Evolutionary conservation across 2,329 filamentous ascomycete species (phyloP).

Genomic region (Xylariales sp.): DNA sequence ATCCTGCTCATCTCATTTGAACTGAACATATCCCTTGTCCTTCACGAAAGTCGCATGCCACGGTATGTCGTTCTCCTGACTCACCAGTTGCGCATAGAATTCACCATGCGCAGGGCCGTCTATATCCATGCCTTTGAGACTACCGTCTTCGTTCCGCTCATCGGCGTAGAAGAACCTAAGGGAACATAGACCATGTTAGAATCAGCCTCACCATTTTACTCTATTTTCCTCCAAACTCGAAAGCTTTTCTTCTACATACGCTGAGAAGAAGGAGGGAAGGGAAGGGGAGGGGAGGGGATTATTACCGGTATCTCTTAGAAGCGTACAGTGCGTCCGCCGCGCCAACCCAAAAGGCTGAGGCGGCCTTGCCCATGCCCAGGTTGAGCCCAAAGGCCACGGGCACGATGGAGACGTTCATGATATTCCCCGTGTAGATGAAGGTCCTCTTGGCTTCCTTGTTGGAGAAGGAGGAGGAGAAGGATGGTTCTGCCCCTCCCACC

Average conservation of each 20-base stretch:
- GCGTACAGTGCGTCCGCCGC: conserved; percentile 25
- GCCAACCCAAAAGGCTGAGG: conserved; percentile 30
- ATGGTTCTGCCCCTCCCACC: no score
- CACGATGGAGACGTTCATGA: conserved; percentile 23
- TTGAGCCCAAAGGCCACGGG: conserved; percentile 23
- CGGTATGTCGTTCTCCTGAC: conserved; percentile 19
- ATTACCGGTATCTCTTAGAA: conserved; percentile 26
- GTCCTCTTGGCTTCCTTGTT: conserved; percentile 25
- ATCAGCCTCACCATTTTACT: no score
- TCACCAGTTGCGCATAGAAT: conserved; percentile 25
- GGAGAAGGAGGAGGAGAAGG: conserved; percentile 1
- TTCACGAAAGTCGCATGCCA: conserved; percentile 31
- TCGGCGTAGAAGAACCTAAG: conserved; percentile 33
- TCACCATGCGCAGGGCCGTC: conserved; percentile 29
- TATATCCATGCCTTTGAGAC: conserved; percentile 15
- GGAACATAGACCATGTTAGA: neutral
- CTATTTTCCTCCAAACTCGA: conserved; percentile 29
- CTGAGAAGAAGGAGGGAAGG: conserved; percentile 19
- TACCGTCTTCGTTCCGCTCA: conserved; percentile 26
- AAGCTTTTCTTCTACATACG: conserved; percentile 29
- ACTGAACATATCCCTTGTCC: conserved; percentile 24
- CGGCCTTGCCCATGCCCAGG: conserved; percentile 35
- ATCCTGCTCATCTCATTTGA: conserved; percentile 7
- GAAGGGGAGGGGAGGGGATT: conserved; percentile 4
- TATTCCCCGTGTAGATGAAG: conserved; percentile 41